Evolutionary conservation across 2,329 filamentous ascomycete species (phyloP), one percentile per base, ranked within the genome.

Genomic region (Emericellopsis atlantica): DNA sequence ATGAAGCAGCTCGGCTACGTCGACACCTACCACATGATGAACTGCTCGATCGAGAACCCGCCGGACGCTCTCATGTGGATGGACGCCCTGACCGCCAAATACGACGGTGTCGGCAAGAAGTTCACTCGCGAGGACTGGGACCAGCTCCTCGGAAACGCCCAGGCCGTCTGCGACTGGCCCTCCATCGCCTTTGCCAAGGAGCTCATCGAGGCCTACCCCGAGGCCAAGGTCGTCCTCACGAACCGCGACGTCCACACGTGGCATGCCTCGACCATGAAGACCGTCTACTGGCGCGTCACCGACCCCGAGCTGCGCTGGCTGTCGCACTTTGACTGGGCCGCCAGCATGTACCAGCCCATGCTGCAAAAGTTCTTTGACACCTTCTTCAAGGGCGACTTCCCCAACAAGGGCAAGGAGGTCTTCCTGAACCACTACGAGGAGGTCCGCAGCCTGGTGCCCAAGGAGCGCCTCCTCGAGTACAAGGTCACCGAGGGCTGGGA

Each of bases 21-120:
- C 50, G 76, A 81, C 57, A 79, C 74, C 45, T 84, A 84, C 67
- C 81, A 84, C 65, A 82, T 82, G 78, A 79, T 81, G 74, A 79
- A 71, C 51, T 76, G 73, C 48, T 76, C 72, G 44, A 74, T 81
- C 45, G 78, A 83, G 61, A 83, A 21, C 48, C 56, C 55, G 5
- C 52, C 52, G 29, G 79, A 83, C 52, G 75, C 73, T 41, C 64
- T 81, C 34, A 74, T 83, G 64, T 85, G 81, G 81, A 74, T 76
- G 60, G 76, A 84, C 46, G 80, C 80, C 23, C 68, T 85, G 42
- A 63, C 65, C 15, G 76, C 77, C 48, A 65, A 66, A 46, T 66
- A 63, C 47, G 55, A 58, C 39, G 49, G 48, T 26, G 45, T 51
- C 39, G 54, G 53, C 45, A 49, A 50, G 42, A 49, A 63, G 8